Evolutionary conservation across 108 stramenopile genomes (phyloP).

Genomic region (Epipyxis sp.): DNA sequence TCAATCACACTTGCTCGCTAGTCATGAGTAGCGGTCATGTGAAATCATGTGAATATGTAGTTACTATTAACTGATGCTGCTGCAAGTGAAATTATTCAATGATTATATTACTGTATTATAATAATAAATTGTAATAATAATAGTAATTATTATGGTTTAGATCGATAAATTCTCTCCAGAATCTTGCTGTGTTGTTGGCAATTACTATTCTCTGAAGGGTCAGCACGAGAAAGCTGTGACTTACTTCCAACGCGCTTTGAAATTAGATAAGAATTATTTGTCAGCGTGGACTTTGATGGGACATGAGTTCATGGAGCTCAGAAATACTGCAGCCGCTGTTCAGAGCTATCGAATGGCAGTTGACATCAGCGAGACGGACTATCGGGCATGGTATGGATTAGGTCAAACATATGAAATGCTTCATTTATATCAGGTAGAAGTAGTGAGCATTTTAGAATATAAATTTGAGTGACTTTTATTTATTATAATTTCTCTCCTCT

Average conservation of each 20-base stretch:
- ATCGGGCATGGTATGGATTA: slow-evolving; percentile 97
- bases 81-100: too few relatives aligned
- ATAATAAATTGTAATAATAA: background rate
- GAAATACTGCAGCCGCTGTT: slow-evolving; percentile 89
- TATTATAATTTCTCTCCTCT: too few relatives aligned
- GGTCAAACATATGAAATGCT: slow-evolving; percentile 96
- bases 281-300: slow-evolving; percentile 97
- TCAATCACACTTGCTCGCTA: background rate
- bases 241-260: slow-evolving; percentile 88
- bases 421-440: slow-evolving; percentile 85
- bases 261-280: slow-evolving; percentile 77
- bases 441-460: too few relatives aligned
- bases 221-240: slow-evolving; percentile 89
- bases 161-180: slow-evolving; percentile 89
- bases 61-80: too few relatives aligned
- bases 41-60: too few relatives aligned
- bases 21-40: too few relatives aligned
- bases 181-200: slow-evolving; percentile 92
- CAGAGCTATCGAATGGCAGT: slow-evolving; percentile 97
- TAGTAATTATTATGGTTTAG: background rate
- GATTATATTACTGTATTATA: slow-evolving; percentile 11
- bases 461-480: too few relatives aligned
- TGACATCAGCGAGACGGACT: slow-evolving; percentile 74
- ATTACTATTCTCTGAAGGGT: slow-evolving; percentile 89
- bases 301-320: slow-evolving; percentile 95